A percentile compares a stretch with the other conserved stretches of the same genome.
Evolutionary conservation across 768 basidiomycete genomes (phyloP).

Genomic region (Calocera cornea): DNA sequence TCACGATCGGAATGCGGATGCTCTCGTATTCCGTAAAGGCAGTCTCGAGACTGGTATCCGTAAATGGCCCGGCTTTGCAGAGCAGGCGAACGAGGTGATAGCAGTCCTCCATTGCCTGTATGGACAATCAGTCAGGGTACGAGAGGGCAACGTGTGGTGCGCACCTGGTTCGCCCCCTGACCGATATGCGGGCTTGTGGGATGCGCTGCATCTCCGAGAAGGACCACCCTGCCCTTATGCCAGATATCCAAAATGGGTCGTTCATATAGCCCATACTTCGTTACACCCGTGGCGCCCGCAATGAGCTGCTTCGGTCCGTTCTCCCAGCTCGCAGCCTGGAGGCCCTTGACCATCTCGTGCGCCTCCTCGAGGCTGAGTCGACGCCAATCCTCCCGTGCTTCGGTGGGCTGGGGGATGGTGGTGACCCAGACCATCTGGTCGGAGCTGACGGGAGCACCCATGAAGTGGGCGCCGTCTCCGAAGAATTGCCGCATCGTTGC

Average conservation of each 20-base stretch:
- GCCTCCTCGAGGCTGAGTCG: constrained; percentile 29
- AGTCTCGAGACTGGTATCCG: constrained; percentile 19
- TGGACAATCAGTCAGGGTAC: no score
- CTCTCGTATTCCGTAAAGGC: constrained; percentile 28
- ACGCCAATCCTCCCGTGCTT: constrained; percentile 25
- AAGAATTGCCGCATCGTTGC: constrained; percentile 25
- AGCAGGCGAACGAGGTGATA: constrained; percentile 28
- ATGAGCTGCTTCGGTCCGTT: constrained; percentile 18
- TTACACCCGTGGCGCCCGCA: constrained; percentile 16
- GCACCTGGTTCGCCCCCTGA: constrained; percentile 36
- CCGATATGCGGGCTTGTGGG: constrained; percentile 37
- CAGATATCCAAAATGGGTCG: constrained; percentile 30
- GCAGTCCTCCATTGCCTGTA: constrained; percentile 26
- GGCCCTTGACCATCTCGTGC: constrained; percentile 17
- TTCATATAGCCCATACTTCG: constrained; percentile 34
- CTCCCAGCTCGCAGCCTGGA: constrained; percentile 17
- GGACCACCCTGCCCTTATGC: constrained; percentile 31
- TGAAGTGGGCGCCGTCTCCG: constrained; percentile 25
- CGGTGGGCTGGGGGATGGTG: neutral
- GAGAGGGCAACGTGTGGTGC: no score
- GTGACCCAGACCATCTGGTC: neutral
- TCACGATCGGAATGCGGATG: constrained; percentile 26
- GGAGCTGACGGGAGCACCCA: neutral
- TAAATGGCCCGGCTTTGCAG: constrained; percentile 21
- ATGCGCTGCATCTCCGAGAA: constrained; percentile 36